These are phyloP conservation scores for Gonapodya prolifera DNA, from an alignment of 192 early-diverging fungal genomes.

Conservation along the genomic window DNA sequence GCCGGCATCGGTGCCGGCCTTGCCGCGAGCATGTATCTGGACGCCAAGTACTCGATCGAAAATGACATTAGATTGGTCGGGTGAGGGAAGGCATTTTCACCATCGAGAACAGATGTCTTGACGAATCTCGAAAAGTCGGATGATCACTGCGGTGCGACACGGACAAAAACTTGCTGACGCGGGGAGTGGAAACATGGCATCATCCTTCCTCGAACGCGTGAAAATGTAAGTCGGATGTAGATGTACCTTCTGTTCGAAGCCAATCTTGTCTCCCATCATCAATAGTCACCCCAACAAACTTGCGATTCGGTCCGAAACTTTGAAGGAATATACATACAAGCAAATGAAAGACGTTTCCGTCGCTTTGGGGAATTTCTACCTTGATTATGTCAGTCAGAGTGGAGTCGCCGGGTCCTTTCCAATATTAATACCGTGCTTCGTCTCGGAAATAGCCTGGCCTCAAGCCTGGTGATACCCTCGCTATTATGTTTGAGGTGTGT, in stretches of 20 bases:
- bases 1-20: background rate
- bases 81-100: too few species aligned
- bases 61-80: background rate
- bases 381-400: too few species aligned
- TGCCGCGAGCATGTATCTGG: background rate
- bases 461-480: background rate
- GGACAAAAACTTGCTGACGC: background rate
- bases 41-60: background rate
- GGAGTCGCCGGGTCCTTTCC: too few species aligned
- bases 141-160: background rate
- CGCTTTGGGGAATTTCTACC: background rate
- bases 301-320: background rate
- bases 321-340: background rate
- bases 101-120: too few species aligned
- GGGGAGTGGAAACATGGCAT: background rate
- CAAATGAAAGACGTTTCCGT: background rate
- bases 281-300: slow-evolving; percentile 1
- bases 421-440: too few species aligned
- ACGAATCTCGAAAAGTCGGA: too few species aligned
- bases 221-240: background rate
- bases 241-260: too few species aligned
- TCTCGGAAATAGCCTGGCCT: too few species aligned
- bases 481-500: background rate
- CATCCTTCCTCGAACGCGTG: background rate
- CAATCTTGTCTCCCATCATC: too few species aligned